Conservation (phyloP, 2,329 filamentous ascomycete genomes). For the Neophaeococcomyces mojaviensis region DNA sequence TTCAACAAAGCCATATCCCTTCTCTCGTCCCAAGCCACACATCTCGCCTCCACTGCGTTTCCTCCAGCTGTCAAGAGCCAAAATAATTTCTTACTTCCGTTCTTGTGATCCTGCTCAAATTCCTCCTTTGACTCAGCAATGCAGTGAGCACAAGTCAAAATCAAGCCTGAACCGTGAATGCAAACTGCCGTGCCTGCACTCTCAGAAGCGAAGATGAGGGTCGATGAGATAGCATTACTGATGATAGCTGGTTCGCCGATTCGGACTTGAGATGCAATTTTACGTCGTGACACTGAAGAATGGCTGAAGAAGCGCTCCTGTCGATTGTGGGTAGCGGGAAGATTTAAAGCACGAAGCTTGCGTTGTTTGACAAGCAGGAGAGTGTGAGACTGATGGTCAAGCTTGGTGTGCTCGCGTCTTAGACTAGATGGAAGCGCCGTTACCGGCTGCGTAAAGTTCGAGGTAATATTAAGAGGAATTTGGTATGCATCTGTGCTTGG, state of each 20-base stretch:
- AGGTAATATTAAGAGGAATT: background rate
- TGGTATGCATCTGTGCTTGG: background rate
- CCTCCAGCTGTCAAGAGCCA: slow-evolving; percentile 42
- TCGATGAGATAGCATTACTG: background rate
- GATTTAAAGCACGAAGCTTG: background rate
- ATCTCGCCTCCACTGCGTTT: slow-evolving; percentile 32
- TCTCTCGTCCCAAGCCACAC: slow-evolving; percentile 35
- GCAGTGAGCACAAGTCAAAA: slow-evolving; percentile 47
- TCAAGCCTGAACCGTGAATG: slow-evolving; percentile 36
- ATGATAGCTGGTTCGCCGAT: background rate
- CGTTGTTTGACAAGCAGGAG: background rate
- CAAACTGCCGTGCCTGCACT: slow-evolving; percentile 47
- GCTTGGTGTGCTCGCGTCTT: background rate
- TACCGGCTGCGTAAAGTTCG: background rate
- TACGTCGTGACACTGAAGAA: background rate
- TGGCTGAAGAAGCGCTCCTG: background rate
- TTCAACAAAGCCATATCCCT: slow-evolving; percentile 43
- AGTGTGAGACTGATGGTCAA: background rate
- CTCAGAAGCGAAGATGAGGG: slow-evolving; percentile 42
- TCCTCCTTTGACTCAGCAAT: slow-evolving; percentile 33
- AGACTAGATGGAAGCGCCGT: background rate
- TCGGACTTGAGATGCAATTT: background rate
- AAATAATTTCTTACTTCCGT: slow-evolving; percentile 19
- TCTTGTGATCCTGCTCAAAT: slow-evolving; percentile 29
- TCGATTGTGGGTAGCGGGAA: background rate